Evolutionary conservation across 805 yeast species (phyloP), one percentile per base, ranked within the genome.

Genomic region (Saccharomycopsis malanga): DNA sequence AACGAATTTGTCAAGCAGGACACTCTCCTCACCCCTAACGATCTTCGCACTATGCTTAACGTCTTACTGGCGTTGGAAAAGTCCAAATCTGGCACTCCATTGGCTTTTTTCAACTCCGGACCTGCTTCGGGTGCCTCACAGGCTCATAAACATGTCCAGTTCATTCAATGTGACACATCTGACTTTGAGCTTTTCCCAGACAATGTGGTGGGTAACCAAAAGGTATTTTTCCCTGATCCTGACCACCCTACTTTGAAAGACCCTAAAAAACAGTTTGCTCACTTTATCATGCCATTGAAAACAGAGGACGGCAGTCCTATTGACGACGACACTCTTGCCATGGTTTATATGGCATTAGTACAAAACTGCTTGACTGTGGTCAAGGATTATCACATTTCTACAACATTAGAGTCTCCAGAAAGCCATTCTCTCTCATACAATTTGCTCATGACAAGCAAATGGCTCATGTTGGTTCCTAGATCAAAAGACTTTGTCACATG

Each of bases 91-190:
- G 53, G 43, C 59, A 2, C 65, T 61, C 82, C 85, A 71, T 70
- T 89, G 61, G 88, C 88, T 0, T 91, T 91, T 63, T 91, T 78
- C 72, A 91, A 91, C 63, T 80, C 87, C 59, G 98, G 98, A 5
- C 78, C 80, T 17, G 73, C 78, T 56, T 79, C 94, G 53, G 98
- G 98, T 1, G 95, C 96, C n/a, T 87, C 96, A 0, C 93, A 88
- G 58, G 82, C 85, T 41, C 98, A 91, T 67, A 87, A 86, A 61
- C 98, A 91, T 65, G 64, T 93, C 53, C 98, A 93, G 65, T 80
- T 89, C 64, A 69, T 91, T 3, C 14, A 17, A 10, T 17, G 39
- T 5, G 44, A 29, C 4, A 24, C 40, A 7, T 18, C 66, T 5
- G 66, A 70, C 20, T 81, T 79, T 60, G 63, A 62, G 1, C 74